phyloP scores from a whole-genome alignment of 2,329 filamentous ascomycete species.

The Phyllosticta ampelicida region DNA sequence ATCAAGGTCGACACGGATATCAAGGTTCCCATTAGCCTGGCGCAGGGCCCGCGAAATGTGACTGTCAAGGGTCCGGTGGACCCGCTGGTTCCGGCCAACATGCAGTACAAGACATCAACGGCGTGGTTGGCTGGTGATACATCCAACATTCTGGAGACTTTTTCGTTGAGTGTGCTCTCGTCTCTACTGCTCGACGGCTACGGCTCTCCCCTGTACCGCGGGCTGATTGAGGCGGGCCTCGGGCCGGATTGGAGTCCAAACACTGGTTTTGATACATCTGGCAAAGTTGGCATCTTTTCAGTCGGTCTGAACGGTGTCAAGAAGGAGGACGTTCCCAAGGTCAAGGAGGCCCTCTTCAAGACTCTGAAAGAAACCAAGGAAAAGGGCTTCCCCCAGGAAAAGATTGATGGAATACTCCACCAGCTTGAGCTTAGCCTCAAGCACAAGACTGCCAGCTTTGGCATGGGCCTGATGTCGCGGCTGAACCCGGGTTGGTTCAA shows the following conservation, averaged over 20 bases:
- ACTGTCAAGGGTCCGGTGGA: slow-evolving; percentile 73
- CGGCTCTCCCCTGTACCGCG: slow-evolving; percentile 83
- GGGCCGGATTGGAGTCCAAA: slow-evolving; percentile 94
- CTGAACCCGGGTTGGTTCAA: slow-evolving; percentile 93
- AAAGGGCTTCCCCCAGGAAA: slow-evolving; percentile 76
- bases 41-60: slow-evolving; percentile 54
- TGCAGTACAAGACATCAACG: slow-evolving; percentile 86
- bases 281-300: slow-evolving; percentile 71
- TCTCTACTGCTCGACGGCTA: slow-evolving; percentile 87
- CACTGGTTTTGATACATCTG: slow-evolving; percentile 76
- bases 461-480: slow-evolving; percentile 79
- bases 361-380: slow-evolving; percentile 59
- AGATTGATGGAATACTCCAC: slow-evolving; percentile 88
- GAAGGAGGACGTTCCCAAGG: slow-evolving; percentile 63
- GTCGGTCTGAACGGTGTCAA: slow-evolving; percentile 85
- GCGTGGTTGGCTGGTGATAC: slow-evolving; percentile 87
- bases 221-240: slow-evolving; percentile 77
- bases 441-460: slow-evolving; percentile 94
- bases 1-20: slow-evolving; percentile 61
- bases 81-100: slow-evolving; percentile 71
- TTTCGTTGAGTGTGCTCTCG: slow-evolving; percentile 71
- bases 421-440: slow-evolving; percentile 88
- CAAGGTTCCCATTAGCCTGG: slow-evolving; percentile 64
- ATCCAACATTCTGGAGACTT: slow-evolving; percentile 73
- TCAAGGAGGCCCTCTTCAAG: slow-evolving; percentile 62